Evolutionary conservation across 148 eudicot species (phyloP).

Genomic region (Rhododendron ferrugineum): DNA sequence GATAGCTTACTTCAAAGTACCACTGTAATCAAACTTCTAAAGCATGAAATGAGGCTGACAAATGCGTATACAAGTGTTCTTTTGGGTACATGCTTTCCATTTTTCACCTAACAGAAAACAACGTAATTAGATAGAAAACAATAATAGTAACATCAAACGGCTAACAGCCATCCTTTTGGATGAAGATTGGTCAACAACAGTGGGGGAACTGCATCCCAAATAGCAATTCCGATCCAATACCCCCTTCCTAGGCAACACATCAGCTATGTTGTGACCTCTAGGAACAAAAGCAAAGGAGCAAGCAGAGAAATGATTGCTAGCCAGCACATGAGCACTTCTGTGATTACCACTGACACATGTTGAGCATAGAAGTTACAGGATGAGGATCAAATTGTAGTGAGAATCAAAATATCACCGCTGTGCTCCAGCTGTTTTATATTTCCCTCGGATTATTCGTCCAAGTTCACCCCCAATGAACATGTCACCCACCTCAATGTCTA

Average conservation of each 20-base stretch:
- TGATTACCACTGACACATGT: not conserved
- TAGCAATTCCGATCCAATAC: not conserved
- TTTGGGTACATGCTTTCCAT: not conserved
- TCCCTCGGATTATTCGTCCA: not conserved
- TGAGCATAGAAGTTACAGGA: not conserved
- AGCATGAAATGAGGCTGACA: not conserved
- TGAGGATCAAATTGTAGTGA: not conserved
- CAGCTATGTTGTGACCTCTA: not conserved
- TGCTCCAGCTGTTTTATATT: not conserved
- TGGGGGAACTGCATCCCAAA: not conserved
- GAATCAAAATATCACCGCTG: not conserved
- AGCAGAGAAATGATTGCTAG: not conserved
- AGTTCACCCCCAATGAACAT: not conserved
- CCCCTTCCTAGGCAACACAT: not conserved
- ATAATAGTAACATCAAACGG: not conserved
- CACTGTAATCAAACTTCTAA: not conserved
- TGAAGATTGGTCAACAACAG: not conserved
- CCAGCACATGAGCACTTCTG: not conserved
- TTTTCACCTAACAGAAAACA: not conserved
- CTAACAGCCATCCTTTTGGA: not conserved
- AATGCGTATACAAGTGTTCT: not conserved
- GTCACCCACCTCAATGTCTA: not conserved
- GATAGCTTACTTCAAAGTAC: not conserved
- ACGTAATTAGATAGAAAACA: not conserved
- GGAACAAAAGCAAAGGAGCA: not conserved